phyloP scores from a whole-genome alignment of 148 eudicot genomes.

The Fagopyrum homotropicum region DNA sequence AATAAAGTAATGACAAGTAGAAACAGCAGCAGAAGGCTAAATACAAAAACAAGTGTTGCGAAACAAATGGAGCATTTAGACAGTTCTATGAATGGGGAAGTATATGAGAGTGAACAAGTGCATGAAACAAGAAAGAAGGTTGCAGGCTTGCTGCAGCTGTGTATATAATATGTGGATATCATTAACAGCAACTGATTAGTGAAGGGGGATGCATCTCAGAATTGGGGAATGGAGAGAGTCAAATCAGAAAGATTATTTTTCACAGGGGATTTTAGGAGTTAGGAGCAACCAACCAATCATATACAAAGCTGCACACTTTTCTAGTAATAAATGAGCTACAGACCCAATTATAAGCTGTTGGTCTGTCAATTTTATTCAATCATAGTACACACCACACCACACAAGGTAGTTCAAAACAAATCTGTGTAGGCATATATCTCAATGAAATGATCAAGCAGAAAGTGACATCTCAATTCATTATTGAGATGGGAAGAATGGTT shows the following conservation, averaged over 20 bases:
- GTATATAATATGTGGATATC: neutral
- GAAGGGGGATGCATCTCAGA: constrained; percentile 8
- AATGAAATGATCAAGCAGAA: neutral
- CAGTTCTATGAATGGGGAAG: neutral
- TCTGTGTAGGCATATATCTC: neutral
- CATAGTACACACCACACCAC: constrained; percentile 14
- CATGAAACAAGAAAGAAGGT: neutral
- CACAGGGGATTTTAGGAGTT: neutral
- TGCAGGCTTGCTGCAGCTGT: too few relatives aligned
- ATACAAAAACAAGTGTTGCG: too few relatives aligned
- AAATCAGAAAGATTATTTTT: neutral
- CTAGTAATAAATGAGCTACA: neutral
- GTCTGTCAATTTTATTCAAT: neutral
- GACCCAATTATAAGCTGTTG: neutral
- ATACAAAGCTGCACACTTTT: constrained; percentile 3
- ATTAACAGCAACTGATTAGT: neutral
- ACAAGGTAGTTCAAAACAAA: neutral
- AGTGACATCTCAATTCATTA: neutral
- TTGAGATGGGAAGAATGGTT: neutral
- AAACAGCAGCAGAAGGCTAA: too few relatives aligned
- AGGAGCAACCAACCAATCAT: constrained; percentile 5
- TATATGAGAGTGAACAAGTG: neutral
- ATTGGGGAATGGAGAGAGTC: neutral
- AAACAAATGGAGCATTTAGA: neutral
- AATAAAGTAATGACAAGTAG: too few relatives aligned